phyloP scores from a whole-genome alignment of 441 rosid species.

The Erysimum pusillum region DNA sequence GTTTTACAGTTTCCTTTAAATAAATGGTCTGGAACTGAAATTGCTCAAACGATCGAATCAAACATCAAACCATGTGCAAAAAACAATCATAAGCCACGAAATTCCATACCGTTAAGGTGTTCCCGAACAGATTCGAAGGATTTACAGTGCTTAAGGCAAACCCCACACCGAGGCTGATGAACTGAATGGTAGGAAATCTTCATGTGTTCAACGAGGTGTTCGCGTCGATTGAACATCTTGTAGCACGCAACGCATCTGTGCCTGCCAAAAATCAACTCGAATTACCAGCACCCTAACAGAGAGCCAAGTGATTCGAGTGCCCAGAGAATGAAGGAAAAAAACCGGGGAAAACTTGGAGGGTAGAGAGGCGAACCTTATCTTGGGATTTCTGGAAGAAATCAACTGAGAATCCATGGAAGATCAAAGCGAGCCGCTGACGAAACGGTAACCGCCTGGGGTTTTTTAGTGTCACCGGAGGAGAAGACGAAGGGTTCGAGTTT shows the following conservation, averaged over 20 bases:
- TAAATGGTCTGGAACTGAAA: constrained; percentile 55
- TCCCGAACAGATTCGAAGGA: constrained; percentile 73
- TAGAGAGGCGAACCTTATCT: constrained; percentile 32
- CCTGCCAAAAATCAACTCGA: constrained; percentile 46
- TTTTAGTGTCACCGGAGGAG: constrained; percentile 4
- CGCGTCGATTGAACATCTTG: constrained; percentile 71
- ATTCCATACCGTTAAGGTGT: constrained; percentile 62
- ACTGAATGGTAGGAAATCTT: constrained; percentile 67
- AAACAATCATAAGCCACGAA: constrained; percentile 42
- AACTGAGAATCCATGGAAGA: constrained; percentile 21
- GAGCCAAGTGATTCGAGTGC: constrained; percentile 3
- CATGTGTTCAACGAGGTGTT: constrained; percentile 84
- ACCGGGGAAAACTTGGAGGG: background rate
- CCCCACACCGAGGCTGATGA: constrained; percentile 73
- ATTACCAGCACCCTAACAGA: constrained; percentile 15
- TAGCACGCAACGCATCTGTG: constrained; percentile 74
- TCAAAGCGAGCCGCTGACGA: constrained; percentile 7
- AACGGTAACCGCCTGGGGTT: constrained; percentile 26
- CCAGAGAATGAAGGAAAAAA: background rate
- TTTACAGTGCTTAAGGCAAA: constrained; percentile 73
- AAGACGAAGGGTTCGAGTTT: background rate
- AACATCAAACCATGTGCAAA: background rate
- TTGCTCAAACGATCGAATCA: background rate
- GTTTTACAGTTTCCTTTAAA: constrained; percentile 57
- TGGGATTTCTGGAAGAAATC: constrained; percentile 8